Base-by-base conservation (phyloP, 1,139 yeast species). In the Williopsis jadinii region DNA sequence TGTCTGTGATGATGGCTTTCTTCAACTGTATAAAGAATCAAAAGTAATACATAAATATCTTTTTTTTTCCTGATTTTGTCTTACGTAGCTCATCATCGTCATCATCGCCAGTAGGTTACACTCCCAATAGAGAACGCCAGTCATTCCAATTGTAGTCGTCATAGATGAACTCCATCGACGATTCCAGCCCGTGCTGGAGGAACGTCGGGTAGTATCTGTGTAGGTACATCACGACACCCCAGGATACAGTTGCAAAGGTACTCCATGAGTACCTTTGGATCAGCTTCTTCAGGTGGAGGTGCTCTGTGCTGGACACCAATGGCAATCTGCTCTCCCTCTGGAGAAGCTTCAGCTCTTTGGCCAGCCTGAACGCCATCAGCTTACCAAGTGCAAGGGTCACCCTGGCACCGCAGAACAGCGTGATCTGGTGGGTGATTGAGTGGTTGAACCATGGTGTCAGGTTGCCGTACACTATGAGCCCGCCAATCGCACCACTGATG, bases 141-240 rank as follows among this genome's bases (percentile, higher is more conserved):
- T 56, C 56, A 14, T 50, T 38, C 71, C 70, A 67, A 11, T 52
- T 48, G 49, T 63, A 54, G 43, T 69, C 73, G 19, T 81, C 82
- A 54, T 84, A 84, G 36, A 84, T 75, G 55, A 78, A 83, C 40
- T 79, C 77, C 86, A 84, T 79, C 41, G 85, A 76, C 50, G 77
- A 79, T 51, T 83, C 71, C 68, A 84, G 67, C 5, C 86, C 76
- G 44, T 75, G 70, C 55, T 84, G 92, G 42, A 84, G 67, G 52
- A 74, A 73, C 40, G 71, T 71, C 8, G 84, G 83, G 48, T 83
- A 82, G 47, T 67, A 67, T 47, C 81, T 74, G 61, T 81, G 84
- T 41, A 84, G 68, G 53, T 75, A 70, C 92, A 84, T 83, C 38
- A 84, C 86, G 39, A 75, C 59, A 0, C 81, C 94, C 95, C 95